These are phyloP conservation scores for Xylaria sp. DNA, from an alignment of 2,329 filamentous ascomycete species.

Conservation along the genomic window DNA sequence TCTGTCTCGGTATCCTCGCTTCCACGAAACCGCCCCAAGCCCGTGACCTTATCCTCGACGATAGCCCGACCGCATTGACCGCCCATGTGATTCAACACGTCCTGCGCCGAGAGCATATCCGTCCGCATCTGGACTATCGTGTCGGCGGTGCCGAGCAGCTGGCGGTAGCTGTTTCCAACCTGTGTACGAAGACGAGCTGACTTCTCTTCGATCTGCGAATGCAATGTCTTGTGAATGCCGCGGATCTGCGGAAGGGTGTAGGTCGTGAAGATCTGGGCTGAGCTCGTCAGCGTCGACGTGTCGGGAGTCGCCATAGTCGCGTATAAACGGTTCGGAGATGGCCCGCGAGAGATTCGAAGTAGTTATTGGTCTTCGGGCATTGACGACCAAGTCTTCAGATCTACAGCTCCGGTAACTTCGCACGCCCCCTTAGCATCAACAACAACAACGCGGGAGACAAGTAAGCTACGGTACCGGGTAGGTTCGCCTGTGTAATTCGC, in stretches of 20 bases:
- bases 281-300: constrained; percentile 43
- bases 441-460: too few relatives aligned
- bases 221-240: constrained; percentile 55
- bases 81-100: constrained; percentile 65
- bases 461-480: not conserved
- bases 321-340: not conserved
- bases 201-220: constrained; percentile 57
- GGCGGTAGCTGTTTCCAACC: constrained; percentile 70
- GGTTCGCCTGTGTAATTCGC: too few relatives aligned
- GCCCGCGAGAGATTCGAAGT: not conserved
- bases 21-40: constrained; percentile 47
- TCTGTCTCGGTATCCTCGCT: constrained; percentile 24
- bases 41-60: constrained; percentile 59
- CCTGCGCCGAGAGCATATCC: constrained; percentile 70
- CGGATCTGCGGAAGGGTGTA: constrained; percentile 60
- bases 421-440: not conserved
- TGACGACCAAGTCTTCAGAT: not conserved
- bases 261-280: constrained; percentile 49
- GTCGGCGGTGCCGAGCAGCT: constrained; percentile 86
- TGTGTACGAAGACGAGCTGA: constrained; percentile 56
- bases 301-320: constrained; percentile 38
- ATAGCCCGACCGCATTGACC: constrained; percentile 68
- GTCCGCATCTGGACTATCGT: constrained; percentile 85
- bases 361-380: constrained; percentile 9
- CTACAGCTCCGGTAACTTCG: not conserved